A percentile compares a stretch with the other conserved stretches of the same genome.
Evolutionary conservation across 2,329 filamentous ascomycete species (phyloP).

Genomic region (Neonectria faginata): DNA sequence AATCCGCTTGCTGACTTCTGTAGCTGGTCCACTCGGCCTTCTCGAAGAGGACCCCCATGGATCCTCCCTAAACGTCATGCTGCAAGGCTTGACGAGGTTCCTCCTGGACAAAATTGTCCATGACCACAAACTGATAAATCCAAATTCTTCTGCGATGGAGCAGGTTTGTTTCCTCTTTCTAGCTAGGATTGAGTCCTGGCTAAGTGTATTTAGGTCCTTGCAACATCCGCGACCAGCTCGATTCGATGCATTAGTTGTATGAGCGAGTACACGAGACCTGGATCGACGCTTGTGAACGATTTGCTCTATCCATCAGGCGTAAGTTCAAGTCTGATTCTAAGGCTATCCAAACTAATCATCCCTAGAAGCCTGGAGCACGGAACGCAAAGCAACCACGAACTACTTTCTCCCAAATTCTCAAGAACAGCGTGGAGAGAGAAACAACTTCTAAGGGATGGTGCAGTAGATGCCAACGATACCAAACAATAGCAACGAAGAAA

Average conservation of each 20-base stretch:
- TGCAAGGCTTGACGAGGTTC: slow-evolving; percentile 88
- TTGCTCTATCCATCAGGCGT: slow-evolving; percentile 76
- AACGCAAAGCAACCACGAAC: slow-evolving; percentile 65
- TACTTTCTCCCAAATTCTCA: slow-evolving; percentile 91
- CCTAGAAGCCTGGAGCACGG: slow-evolving; percentile 60
- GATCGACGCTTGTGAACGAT: slow-evolving; percentile 85
- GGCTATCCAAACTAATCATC: slow-evolving; percentile 20
- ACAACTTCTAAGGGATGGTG: slow-evolving; percentile 94
- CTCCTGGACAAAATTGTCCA: slow-evolving; percentile 82
- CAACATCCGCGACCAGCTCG: slow-evolving; percentile 76
- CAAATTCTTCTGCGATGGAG: slow-evolving; percentile 74
- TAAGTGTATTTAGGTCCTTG: slow-evolving; percentile 60
- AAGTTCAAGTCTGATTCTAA: slow-evolving; percentile 26
- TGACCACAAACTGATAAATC: slow-evolving; percentile 78
- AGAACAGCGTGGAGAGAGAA: slow-evolving; percentile 90
- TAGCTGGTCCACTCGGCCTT: slow-evolving; percentile 79
- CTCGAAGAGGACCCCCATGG: slow-evolving; percentile 85
- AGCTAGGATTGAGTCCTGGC: background rate
- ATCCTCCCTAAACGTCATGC: slow-evolving; percentile 80
- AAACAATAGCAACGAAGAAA: slow-evolving; percentile 86
- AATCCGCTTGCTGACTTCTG: slow-evolving; percentile 36
- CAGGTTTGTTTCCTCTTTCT: slow-evolving; percentile 58
- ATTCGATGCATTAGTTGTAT: slow-evolving; percentile 90
- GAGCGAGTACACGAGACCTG: slow-evolving; percentile 85
- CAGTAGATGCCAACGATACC: slow-evolving; percentile 88